Conservation (phyloP, 306 rosid genomes). For the Gynostemma pentaphyllum region DNA sequence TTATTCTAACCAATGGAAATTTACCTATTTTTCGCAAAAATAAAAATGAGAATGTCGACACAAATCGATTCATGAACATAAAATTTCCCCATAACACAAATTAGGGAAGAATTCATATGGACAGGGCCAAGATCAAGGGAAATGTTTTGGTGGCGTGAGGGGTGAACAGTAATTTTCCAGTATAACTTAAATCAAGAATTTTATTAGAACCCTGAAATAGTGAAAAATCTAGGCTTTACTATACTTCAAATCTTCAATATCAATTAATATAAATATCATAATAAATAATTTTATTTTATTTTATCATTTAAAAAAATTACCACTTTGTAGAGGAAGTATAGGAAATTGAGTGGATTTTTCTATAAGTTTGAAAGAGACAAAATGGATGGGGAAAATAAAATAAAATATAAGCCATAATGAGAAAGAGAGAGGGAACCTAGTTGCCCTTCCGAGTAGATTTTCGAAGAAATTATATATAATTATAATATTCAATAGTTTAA, state of each 20-base stretch:
- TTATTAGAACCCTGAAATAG: conserved; percentile 1
- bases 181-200: neutral
- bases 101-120: conserved; percentile 9
- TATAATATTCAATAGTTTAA: too few relatives aligned
- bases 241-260: neutral
- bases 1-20: too few relatives aligned
- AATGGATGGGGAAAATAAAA: neutral
- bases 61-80: conserved; percentile 6
- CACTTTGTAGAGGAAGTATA: neutral
- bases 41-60: neutral
- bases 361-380: neutral
- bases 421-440: neutral
- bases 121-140: neutral
- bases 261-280: neutral
- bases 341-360: neutral
- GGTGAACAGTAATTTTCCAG: neutral
- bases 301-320: neutral
- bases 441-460: neutral
- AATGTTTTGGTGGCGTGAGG: conserved; percentile 5
- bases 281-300: too few relatives aligned
- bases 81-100: neutral
- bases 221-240: neutral
- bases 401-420: neutral
- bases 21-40: too few relatives aligned
- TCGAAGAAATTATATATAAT: too few relatives aligned